These are phyloP conservation scores for Penicillium hesseltinei DNA, from an alignment of 2,329 filamentous ascomycete genomes.

Conservation along the genomic window DNA sequence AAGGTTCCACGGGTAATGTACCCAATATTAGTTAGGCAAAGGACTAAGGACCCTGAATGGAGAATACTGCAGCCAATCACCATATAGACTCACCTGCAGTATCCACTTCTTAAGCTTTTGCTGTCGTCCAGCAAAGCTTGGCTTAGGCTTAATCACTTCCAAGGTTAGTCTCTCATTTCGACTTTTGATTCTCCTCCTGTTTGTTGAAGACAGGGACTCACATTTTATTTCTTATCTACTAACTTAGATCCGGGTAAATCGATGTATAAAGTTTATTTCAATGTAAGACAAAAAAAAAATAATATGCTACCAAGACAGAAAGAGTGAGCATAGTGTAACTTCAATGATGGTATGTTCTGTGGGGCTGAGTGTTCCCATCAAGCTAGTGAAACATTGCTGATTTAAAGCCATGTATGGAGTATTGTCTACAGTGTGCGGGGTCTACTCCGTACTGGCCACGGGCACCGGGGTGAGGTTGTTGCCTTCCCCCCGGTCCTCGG, in stretches of 20 bases:
- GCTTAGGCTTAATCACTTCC: background rate
- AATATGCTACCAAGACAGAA: no score
- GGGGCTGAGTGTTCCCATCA: background rate
- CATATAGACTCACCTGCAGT: background rate
- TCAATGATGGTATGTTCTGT: background rate
- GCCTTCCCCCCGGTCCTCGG: no score
- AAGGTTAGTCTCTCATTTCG: background rate
- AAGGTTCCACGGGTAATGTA: background rate
- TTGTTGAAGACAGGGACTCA: no score
- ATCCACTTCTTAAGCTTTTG: background rate
- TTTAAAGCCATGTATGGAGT: no score
- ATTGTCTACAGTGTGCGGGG: no score
- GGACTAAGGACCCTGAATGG: background rate
- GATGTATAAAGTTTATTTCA: background rate
- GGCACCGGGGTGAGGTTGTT: no score
- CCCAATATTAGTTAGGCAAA: background rate
- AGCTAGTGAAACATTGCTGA: background rate
- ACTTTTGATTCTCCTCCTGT: background rate
- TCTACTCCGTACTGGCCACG: no score
- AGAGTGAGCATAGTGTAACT: background rate
- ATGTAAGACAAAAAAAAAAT: background rate
- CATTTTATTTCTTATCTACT: background rate
- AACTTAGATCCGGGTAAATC: no score
- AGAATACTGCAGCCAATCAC: background rate
- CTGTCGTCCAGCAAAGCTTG: background rate